Base-by-base conservation (phyloP, 257 asterid species). In the Lavandula angustifolia region DNA sequence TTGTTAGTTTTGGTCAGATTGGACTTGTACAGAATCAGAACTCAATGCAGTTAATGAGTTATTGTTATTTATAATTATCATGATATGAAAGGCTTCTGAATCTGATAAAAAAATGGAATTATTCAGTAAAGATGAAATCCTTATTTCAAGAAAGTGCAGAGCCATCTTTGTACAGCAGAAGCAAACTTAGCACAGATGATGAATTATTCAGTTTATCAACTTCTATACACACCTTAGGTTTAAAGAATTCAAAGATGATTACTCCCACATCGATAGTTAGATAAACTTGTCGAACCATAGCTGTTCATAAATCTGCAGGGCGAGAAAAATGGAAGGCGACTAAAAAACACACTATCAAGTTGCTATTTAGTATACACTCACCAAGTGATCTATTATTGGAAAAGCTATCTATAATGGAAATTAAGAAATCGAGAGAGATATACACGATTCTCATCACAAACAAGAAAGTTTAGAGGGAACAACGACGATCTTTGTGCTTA, bases 401-500 rank as follows among this genome's bases (percentile, higher is more conserved):
- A 12, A 3, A 40, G n/a, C 44, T 40, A 40, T 8, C 13, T 41
- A 41, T 7, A 5, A 37, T 3, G 10, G 42, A 7, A 5, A 2
- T 5, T 3, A 3, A 27, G 3, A 44, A 17, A 55, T 14, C 6
- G 6, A 42, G 49, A 67, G 49, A 29, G 18, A 13, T 41, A 40
- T 35, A 54, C 31, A 6, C 37, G 7, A 11, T 40, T 64, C 42
- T 17, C 27, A 12, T n/a, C n/a, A 9, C 6, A 13, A 7, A 51
- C 37, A 48, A 50, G 22, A 58, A 41, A 17, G 42, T 7, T 41
- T 29, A 44, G 50, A 43, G 35, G 9, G 31, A 32, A 64, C 27
- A 48, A 51, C 12, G 17, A 50, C 38, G 37, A 48, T n/a, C n/a
- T 32, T 60, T 53, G 32, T 51, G 75, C 90, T 85, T 72, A 87